Percentiles rank a stretch among this genome's conserved stretches.
Conservation (phyloP, 768 basidiomycete genomes). For the Hirschioporus abietinus region DNA sequence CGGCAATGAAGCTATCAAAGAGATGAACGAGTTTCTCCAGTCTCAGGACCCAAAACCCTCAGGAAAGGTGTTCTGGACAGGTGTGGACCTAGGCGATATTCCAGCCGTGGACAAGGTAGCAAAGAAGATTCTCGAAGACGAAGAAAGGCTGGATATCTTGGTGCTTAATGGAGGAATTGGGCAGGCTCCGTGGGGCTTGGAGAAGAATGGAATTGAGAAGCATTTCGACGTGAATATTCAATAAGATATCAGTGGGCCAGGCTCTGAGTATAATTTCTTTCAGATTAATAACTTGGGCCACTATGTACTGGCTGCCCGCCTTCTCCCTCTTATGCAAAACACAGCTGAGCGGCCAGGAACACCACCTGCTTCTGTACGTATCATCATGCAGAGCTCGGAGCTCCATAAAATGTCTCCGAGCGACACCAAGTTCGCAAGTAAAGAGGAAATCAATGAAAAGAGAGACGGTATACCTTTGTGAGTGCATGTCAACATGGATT, state of each 20-base stretch:
- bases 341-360: slow-evolving; percentile 15
- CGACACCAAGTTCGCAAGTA: slow-evolving; percentile 17
- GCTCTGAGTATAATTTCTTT: background rate
- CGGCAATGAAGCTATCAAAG: slow-evolving; percentile 20
- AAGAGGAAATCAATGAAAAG: slow-evolving; percentile 23
- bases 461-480: slow-evolving; percentile 14
- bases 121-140: slow-evolving; percentile 17
- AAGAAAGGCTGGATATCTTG: slow-evolving; percentile 23
- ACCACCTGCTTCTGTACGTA: slow-evolving; percentile 21
- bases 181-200: slow-evolving; percentile 23
- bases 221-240: slow-evolving; percentile 20
- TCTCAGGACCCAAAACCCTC: slow-evolving; percentile 12
- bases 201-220: slow-evolving; percentile 21
- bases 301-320: slow-evolving; percentile 21
- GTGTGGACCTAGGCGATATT: slow-evolving; percentile 19
- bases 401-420: slow-evolving; percentile 20
- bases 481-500: background rate
- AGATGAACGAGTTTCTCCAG: slow-evolving; percentile 21
- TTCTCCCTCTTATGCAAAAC: slow-evolving; percentile 24
- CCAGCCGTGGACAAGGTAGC: slow-evolving; percentile 19
- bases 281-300: slow-evolving; percentile 26
- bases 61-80: slow-evolving; percentile 21
- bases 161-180: slow-evolving; percentile 25
- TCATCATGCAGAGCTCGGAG: slow-evolving; percentile 25
- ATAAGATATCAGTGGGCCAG: background rate